Conservation (phyloP, 2,329 filamentous ascomycete species). For the Gnomoniopsis sp. region DNA sequence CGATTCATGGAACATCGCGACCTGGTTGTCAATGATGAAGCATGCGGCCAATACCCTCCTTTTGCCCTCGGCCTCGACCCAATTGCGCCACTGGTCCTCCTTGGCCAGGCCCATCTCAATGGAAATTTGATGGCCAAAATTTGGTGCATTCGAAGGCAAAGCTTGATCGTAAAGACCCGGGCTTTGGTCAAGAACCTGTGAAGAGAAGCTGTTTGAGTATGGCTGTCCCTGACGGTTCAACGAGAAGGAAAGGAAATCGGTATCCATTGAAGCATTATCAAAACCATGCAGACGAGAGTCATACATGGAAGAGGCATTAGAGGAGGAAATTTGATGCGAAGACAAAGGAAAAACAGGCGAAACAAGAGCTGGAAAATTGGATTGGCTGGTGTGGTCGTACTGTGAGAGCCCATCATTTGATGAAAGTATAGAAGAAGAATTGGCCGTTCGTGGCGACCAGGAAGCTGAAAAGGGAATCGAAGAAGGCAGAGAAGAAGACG, state of each 20-base stretch:
- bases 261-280: constrained; percentile 16
- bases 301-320: constrained; percentile 16
- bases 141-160: constrained; percentile 19
- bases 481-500: constrained; percentile 22
- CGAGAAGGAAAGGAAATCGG: constrained; percentile 21
- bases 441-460: constrained; percentile 13
- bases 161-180: constrained; percentile 23
- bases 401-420: constrained; percentile 2
- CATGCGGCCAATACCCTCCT: constrained; percentile 54
- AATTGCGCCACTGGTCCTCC: constrained; percentile 44
- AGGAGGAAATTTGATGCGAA: constrained; percentile 16
- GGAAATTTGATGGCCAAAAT: constrained; percentile 21
- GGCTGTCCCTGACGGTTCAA: constrained; percentile 20
- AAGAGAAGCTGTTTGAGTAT: constrained; percentile 27
- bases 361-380: constrained; percentile 10
- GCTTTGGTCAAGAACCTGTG: constrained; percentile 28
- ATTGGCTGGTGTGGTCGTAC: constrained; percentile 9
- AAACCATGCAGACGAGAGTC: constrained; percentile 11
- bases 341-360: constrained; percentile 12
- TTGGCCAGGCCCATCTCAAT: constrained; percentile 19
- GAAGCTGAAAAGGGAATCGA: constrained; percentile 17
- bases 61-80: constrained; percentile 50
- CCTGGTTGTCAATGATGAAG: constrained; percentile 55
- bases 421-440: constrained; percentile 10
- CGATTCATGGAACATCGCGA: constrained; percentile 53